Base-by-base conservation (phyloP, 2,329 filamentous ascomycete species). In the Phoma herbarum region DNA sequence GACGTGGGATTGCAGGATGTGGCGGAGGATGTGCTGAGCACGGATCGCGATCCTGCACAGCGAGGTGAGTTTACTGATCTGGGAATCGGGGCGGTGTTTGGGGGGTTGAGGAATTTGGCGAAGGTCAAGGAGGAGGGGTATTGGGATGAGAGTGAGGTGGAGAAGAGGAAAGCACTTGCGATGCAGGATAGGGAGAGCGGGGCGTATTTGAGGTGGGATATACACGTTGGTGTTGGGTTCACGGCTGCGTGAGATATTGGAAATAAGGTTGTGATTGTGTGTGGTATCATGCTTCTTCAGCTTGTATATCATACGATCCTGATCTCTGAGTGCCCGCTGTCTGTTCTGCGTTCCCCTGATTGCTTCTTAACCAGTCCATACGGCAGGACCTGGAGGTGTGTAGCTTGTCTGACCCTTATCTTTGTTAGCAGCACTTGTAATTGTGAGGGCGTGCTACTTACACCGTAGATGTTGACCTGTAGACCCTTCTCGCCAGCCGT, bases 401-500 rank as follows among this genome's bases (percentile, higher is more conserved):
- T 73, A 73, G 23, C 59, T 63, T 8, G 62, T 64, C 56, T 63
- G 62, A 10, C 56, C 44, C 43, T 54, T 9, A 2, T 1, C 1
- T 1, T n/a, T 4, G 35, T 54, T 26, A 54, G 51, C 44, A 46
- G 1, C 11, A n/a, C 22, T 2, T 10, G 7, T 23, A 8, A 6
- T 10, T 18, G 12, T 22, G 9, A 23, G 16, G 12, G 12, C 2
- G 18, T n/a, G 11, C 11, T 8, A 47, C 51, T 54, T 29, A 54
- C 61, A 18, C 44, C 26, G 45, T 76, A 76, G 25, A 76, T 73
- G 48, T 76, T 74, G 20, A 77, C 60, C 52, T 68, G 65, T 29
- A 76, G 66, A 8, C 73, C 74, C 8, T 71, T 69, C 53, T 77
- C 74, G 2, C 59, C 68, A 5, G 65, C 65, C 51, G 63, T 68